Evolutionary conservation across 2,329 filamentous ascomycete species (phyloP).

Genomic region (Sclerotinia spermophila): DNA sequence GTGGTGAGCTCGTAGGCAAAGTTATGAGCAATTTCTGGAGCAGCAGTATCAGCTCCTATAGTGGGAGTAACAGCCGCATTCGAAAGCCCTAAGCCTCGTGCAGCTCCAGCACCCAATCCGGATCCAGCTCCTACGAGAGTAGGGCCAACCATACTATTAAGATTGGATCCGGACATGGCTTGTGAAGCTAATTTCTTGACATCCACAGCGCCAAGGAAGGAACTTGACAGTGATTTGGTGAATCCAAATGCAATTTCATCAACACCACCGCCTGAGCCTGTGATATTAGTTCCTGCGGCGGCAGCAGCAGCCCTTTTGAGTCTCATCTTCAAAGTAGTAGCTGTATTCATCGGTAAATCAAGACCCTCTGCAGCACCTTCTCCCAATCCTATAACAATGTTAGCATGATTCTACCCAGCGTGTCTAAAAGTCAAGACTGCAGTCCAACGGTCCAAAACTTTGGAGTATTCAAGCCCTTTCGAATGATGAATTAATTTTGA

Average conservation of each 20-base stretch:
- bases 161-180: constrained; percentile 10
- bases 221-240: constrained; percentile 16
- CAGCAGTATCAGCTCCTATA: not conserved
- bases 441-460: not conserved
- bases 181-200: constrained; percentile 6
- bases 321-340: not conserved
- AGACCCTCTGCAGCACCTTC: constrained; percentile 17
- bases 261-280: not conserved
- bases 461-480: not conserved
- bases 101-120: constrained; percentile 13
- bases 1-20: constrained; percentile 14
- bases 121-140: constrained; percentile 2
- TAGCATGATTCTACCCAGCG: not conserved
- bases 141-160: constrained; percentile 5
- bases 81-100: constrained; percentile 1
- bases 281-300: not conserved
- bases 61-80: not conserved
- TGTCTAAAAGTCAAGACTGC: not conserved
- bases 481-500: not conserved
- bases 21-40: constrained; percentile 12
- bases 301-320: not conserved
- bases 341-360: constrained; percentile 5
- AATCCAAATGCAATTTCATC: constrained; percentile 5
- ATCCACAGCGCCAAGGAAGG: constrained; percentile 14
- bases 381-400: constrained; percentile 3